These are phyloP conservation scores for Lomentospora prolificans DNA, from an alignment of 2,329 filamentous ascomycete species.

Conservation along the genomic window DNA sequence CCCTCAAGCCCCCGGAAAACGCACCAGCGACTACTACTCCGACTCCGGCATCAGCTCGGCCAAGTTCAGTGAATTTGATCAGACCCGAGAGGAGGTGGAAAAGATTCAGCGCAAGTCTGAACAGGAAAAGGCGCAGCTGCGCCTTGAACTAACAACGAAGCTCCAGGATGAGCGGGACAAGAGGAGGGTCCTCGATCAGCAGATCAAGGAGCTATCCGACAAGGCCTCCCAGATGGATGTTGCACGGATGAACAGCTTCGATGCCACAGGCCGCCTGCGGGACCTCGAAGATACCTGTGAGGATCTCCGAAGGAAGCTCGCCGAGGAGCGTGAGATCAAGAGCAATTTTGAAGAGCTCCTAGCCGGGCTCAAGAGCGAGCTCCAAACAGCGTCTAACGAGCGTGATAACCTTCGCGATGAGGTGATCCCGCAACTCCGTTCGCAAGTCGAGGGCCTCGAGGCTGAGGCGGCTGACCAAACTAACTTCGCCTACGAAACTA, in stretches of 20 bases:
- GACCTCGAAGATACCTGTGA: constrained; percentile 76
- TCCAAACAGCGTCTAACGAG: constrained; percentile 76
- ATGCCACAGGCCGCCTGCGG: constrained; percentile 53
- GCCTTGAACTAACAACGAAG: constrained; percentile 74
- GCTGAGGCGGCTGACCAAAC: constrained; percentile 62
- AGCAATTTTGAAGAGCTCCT: constrained; percentile 91
- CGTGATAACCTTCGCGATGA: constrained; percentile 87
- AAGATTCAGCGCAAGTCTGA: constrained; percentile 74
- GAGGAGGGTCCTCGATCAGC: constrained; percentile 67
- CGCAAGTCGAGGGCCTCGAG: constrained; percentile 70
- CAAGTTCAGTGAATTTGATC: constrained; percentile 60
- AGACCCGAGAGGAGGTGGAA: constrained; percentile 63
- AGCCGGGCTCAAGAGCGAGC: constrained; percentile 69
- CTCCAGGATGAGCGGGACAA: constrained; percentile 76
- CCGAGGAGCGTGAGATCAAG: constrained; percentile 78
- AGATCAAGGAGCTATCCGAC: constrained; percentile 74
- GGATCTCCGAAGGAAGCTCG: constrained; percentile 69
- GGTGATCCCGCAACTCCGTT: constrained; percentile 67
- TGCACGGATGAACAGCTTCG: constrained; percentile 43
- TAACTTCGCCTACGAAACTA: constrained; percentile 67
- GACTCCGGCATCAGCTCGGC: constrained; percentile 86
- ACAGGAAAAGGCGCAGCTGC: constrained; percentile 81
- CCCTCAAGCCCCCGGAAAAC: constrained; percentile 48
- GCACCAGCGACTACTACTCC: constrained; percentile 96
- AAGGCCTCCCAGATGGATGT: constrained; percentile 57